Evolutionary conservation across 148 eudicot species (phyloP).

Genomic region (Silene uniflora): DNA sequence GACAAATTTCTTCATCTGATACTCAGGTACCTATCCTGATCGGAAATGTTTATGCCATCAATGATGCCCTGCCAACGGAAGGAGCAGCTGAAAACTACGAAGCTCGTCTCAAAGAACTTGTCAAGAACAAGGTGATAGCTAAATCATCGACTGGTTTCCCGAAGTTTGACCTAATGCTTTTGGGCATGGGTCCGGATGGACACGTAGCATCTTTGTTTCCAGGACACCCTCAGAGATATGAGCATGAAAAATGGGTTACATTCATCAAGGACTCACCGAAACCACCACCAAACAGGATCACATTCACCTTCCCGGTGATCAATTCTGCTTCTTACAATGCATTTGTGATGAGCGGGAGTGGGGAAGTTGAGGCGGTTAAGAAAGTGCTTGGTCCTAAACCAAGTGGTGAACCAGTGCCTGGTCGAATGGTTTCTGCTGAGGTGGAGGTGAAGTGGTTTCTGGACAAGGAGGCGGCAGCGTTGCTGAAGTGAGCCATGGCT

Average conservation of each 20-base stretch:
- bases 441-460: slow-evolving; percentile 54
- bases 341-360: slow-evolving; percentile 52
- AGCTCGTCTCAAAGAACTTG: slow-evolving; percentile 46
- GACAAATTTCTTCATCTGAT: neutral
- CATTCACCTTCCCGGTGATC: slow-evolving; percentile 71
- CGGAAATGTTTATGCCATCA: slow-evolving; percentile 46
- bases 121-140: slow-evolving; percentile 31
- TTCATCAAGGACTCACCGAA: slow-evolving; percentile 62
- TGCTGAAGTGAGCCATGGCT: slow-evolving; percentile 19
- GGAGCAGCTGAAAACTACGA: slow-evolving; percentile 70
- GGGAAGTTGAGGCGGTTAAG: slow-evolving; percentile 37
- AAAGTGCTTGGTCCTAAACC: slow-evolving; percentile 26
- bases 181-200: slow-evolving; percentile 82
- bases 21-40: slow-evolving; percentile 48
- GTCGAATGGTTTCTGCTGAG: slow-evolving; percentile 46
- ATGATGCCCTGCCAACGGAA: slow-evolving; percentile 44
- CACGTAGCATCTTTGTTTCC: slow-evolving; percentile 76
- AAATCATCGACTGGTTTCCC: slow-evolving; percentile 47
- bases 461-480: slow-evolving; percentile 51
- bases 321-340: slow-evolving; percentile 54
- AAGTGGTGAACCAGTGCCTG: slow-evolving; percentile 26
- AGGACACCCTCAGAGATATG: slow-evolving; percentile 42
- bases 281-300: slow-evolving; percentile 64
- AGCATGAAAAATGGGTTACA: slow-evolving; percentile 56
- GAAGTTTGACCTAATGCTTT: slow-evolving; percentile 62